Conservation (phyloP, 257 asterid species). For the Scutellaria barbata region DNA sequence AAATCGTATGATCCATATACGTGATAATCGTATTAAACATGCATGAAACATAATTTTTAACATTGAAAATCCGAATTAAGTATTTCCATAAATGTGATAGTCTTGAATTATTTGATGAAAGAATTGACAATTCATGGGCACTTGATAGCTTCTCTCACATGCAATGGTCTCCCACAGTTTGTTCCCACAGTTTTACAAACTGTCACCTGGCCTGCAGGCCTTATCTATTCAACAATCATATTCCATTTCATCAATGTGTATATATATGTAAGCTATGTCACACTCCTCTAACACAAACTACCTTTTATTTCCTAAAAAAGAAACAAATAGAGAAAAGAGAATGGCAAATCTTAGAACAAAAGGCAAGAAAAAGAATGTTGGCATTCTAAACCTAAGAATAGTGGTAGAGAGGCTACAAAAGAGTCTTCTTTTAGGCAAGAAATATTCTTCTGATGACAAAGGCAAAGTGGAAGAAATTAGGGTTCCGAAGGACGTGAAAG, state of each 20-base stretch:
- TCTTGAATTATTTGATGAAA: neutral
- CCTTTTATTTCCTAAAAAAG: neutral
- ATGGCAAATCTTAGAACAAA: constrained; percentile 36
- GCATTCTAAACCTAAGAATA: constrained; percentile 51
- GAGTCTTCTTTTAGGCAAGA: constrained; percentile 50
- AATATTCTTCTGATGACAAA: constrained; percentile 25
- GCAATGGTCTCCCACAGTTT: constrained; percentile 50
- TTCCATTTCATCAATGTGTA: neutral
- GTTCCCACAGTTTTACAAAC: constrained; percentile 21
- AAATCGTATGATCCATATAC: neutral
- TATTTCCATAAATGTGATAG: neutral
- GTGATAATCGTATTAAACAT: neutral
- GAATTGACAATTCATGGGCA: constrained; percentile 48
- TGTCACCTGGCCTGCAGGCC: neutral
- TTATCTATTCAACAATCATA: neutral
- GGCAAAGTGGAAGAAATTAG: constrained; percentile 26
- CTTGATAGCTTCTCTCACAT: constrained; percentile 51
- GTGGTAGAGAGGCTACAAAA: constrained; percentile 60
- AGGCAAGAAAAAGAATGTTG: constrained; percentile 44
- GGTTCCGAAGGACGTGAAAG: constrained; percentile 64
- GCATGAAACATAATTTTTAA: neutral
- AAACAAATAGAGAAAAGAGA: neutral
- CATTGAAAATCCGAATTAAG: neutral
- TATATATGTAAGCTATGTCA: neutral
- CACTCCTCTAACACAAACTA: neutral